These are phyloP conservation scores for Paramecium primaurelia DNA, from an alignment of 73 alveolate genomes.

Conservation along the genomic window DNA sequence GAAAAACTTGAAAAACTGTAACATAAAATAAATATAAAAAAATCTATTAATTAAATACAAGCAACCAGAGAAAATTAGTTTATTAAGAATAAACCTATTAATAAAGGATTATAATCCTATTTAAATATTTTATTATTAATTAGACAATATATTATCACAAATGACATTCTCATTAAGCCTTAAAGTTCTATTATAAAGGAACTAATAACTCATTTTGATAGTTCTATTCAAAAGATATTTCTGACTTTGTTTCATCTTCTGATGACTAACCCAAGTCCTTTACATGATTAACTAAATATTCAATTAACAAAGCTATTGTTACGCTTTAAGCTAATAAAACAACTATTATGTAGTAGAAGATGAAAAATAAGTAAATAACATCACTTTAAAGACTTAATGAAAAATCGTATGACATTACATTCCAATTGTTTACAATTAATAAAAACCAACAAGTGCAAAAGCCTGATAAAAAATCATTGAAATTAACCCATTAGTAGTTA, in stretches of 20 bases:
- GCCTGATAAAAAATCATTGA: constrained; percentile 26
- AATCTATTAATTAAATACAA: no score
- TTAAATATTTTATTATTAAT: no score
- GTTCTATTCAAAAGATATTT: neutral
- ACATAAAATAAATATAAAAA: no score
- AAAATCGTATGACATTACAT: neutral
- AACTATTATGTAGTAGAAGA: neutral
- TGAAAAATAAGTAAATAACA: neutral
- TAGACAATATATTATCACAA: neutral
- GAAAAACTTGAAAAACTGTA: no score
- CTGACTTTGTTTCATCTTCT: neutral
- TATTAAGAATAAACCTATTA: no score
- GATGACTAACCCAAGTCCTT: neutral
- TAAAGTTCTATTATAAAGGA: neutral
- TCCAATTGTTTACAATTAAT: constrained; percentile 23
- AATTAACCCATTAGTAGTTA: neutral
- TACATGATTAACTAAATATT: neutral
- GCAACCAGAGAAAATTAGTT: neutral
- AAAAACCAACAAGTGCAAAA: constrained; percentile 1
- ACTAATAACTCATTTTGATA: neutral
- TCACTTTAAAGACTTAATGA: neutral
- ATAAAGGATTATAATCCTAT: no score
- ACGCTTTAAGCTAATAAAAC: neutral
- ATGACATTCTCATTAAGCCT: neutral
- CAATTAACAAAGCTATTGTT: constrained; percentile 23